Percentiles rank a stretch among this genome's conserved stretches.
Evolutionary conservation across 2,329 filamentous ascomycete genomes (phyloP).

Genomic region (Myriosclerotinia curreyana): DNA sequence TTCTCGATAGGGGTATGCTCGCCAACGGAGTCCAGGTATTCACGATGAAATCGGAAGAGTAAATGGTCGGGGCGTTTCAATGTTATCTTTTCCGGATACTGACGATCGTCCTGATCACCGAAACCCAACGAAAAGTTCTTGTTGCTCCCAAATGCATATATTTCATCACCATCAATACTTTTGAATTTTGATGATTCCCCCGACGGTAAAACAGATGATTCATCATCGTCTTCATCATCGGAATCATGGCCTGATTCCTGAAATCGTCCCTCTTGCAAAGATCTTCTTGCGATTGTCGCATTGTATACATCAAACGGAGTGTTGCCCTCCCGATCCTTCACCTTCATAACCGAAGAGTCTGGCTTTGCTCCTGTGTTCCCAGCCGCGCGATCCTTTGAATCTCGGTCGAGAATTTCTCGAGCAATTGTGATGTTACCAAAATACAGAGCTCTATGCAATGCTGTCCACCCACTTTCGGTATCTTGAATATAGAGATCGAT

Average conservation of each 20-base stretch:
- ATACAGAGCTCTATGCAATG: constrained; percentile 86
- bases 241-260: neutral
- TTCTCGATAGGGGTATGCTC: constrained; percentile 26
- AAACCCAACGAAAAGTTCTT: constrained; percentile 91
- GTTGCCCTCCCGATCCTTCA: constrained; percentile 92
- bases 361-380: constrained; percentile 58
- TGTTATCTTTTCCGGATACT: constrained; percentile 81
- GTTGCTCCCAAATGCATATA: constrained; percentile 94
- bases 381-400: constrained; percentile 47
- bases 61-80: constrained; percentile 76
- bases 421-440: constrained; percentile 86
- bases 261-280: constrained; percentile 46
- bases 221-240: constrained; percentile 44
- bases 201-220: constrained; percentile 32
- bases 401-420: constrained; percentile 74
- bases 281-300: constrained; percentile 77
- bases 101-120: constrained; percentile 92
- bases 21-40: constrained; percentile 52
- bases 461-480: constrained; percentile 91
- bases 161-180: constrained; percentile 67
- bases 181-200: constrained; percentile 15
- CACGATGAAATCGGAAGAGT: constrained; percentile 67
- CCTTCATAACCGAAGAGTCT: constrained; percentile 74
- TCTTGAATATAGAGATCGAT: constrained; percentile 87
- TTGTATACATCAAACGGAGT: constrained; percentile 93